Evolutionary conservation across 208 protist species (phyloP).

Genomic region (Leishmania turanica): DNA sequence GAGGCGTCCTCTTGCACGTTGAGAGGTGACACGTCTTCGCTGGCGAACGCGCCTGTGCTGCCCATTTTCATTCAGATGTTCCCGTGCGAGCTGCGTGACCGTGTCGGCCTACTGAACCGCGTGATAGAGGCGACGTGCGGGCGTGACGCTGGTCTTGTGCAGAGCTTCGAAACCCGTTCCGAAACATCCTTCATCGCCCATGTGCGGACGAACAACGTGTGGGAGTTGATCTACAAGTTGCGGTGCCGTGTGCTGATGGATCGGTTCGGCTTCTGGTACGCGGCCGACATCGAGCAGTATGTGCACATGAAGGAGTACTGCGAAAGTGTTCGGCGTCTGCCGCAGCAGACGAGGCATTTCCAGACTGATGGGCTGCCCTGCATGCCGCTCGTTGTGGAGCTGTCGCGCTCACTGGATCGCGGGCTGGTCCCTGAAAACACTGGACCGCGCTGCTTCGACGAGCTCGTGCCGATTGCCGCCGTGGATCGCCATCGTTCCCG

Average conservation of each 20-base stretch:
- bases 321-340: conserved; percentile 63
- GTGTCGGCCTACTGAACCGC: conserved; percentile 61
- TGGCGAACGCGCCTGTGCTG: conserved; percentile 21
- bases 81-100: conserved; percentile 72
- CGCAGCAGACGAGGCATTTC: conserved; percentile 71
- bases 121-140: conserved; percentile 57
- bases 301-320: conserved; percentile 78
- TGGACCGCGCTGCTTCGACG: conserved; percentile 55
- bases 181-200: conserved; percentile 78
- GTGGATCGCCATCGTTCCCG: conserved; percentile 55
- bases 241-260: conserved; percentile 85
- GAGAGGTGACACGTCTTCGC: conserved; percentile 7
- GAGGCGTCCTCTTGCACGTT: background rate
- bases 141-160: conserved; percentile 37
- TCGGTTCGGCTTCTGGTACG: conserved; percentile 82
- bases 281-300: conserved; percentile 59
- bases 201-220: conserved; percentile 52
- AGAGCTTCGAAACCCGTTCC: conserved; percentile 62
- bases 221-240: conserved; percentile 60
- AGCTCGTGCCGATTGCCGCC: conserved; percentile 59
- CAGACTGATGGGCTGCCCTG: conserved; percentile 76
- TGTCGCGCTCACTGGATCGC: conserved; percentile 45
- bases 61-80: conserved; percentile 87
- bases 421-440: conserved; percentile 22
- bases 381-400: conserved; percentile 87